These are phyloP conservation scores for Candida loeiensis DNA, from an alignment of 805 yeast species.

Conservation along the genomic window DNA sequence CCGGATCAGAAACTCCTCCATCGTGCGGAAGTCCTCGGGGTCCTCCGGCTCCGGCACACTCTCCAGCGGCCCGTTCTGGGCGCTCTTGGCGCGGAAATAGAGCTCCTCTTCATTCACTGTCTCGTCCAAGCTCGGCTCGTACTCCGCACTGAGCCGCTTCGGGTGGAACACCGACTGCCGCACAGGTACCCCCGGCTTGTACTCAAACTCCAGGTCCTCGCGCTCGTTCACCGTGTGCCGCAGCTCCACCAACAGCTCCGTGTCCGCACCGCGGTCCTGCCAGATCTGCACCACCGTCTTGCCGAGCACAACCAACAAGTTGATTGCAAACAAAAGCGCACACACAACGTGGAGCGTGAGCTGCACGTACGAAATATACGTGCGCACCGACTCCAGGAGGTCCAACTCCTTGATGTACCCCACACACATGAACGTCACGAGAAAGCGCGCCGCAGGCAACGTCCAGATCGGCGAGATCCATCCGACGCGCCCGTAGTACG, in stretches of 20 bases:
- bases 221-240: not conserved
- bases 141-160: slow-evolving; percentile 5
- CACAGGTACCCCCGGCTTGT: slow-evolving; percentile 17
- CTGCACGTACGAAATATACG: slow-evolving; percentile 44
- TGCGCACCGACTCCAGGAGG: slow-evolving; percentile 34
- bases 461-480: slow-evolving; percentile 32
- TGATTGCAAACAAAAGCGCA: slow-evolving; percentile 26
- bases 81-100: slow-evolving; percentile 17
- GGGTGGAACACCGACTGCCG: slow-evolving; percentile 8
- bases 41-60: not conserved
- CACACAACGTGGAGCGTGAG: slow-evolving; percentile 36
- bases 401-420: slow-evolving; percentile 38
- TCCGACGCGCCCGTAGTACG: slow-evolving; percentile 25
- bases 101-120: slow-evolving; percentile 14
- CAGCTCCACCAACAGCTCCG: not conserved
- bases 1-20: slow-evolving; percentile 11
- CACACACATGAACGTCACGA: slow-evolving; percentile 40
- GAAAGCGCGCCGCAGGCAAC: slow-evolving; percentile 35
- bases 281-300: slow-evolving; percentile 23
- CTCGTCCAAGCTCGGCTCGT: slow-evolving; percentile 9
- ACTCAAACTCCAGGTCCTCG: slow-evolving; percentile 21
- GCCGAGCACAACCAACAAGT: slow-evolving; percentile 27
- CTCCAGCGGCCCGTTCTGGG: slow-evolving; percentile 8
- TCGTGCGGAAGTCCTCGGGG: slow-evolving; percentile 3
- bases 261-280: not conserved